Percentiles rank a stretch among this genome's conserved stretches.
phyloP scores from a whole-genome alignment of 2,329 filamentous ascomycete species.

The Nemania abortiva region DNA sequence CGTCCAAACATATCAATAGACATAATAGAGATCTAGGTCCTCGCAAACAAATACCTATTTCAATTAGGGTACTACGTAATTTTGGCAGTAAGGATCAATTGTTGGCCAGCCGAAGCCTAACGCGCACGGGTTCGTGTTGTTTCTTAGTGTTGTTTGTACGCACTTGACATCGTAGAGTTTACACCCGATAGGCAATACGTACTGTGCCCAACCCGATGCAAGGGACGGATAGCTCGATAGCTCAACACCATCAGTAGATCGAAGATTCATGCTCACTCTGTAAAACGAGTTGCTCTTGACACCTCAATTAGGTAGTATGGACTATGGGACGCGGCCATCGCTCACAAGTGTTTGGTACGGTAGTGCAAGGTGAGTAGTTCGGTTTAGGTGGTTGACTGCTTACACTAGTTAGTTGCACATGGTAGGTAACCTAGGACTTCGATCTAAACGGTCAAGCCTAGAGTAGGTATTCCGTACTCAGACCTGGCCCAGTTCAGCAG shows the following conservation, averaged over 20 bases:
- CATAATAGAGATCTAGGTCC: conserved; percentile 5
- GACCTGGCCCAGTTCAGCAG: conserved; percentile 12
- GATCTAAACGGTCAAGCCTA: conserved; percentile 22
- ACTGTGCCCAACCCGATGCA: conserved; percentile 7
- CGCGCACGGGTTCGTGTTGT: background rate
- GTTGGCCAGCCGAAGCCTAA: background rate
- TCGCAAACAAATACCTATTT: background rate
- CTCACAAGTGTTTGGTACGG: conserved; percentile 12
- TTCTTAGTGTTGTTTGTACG: background rate
- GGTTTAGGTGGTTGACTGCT: background rate
- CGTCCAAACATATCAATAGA: background rate
- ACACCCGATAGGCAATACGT: background rate
- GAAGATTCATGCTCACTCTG: too few species aligned
- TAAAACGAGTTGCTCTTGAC: background rate
- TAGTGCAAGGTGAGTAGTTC: background rate
- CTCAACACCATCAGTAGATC: too few species aligned
- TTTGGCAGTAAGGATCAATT: background rate
- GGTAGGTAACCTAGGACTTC: conserved; percentile 9
- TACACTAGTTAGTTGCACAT: conserved; percentile 12
- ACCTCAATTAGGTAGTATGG: background rate
- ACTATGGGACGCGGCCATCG: conserved; percentile 13
- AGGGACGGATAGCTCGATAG: conserved; percentile 2
- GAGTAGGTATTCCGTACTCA: conserved; percentile 13
- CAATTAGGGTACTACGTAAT: background rate
- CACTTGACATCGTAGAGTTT: background rate